Base-by-base conservation (phyloP, 2,329 filamentous ascomycete species). In the Penicillium janthinellum region DNA sequence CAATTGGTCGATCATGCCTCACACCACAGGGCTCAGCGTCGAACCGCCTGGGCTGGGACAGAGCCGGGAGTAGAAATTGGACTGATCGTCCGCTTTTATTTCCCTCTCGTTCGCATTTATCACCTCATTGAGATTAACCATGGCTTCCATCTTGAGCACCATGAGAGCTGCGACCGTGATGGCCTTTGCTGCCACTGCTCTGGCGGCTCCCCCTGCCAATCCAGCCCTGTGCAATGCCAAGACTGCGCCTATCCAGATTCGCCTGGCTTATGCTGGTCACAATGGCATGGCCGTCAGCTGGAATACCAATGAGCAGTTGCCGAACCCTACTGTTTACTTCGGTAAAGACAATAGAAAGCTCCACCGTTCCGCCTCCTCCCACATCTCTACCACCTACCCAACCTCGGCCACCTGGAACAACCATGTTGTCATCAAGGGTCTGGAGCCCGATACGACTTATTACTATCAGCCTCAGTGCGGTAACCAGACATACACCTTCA, bases 261-360 rank as follows among this genome's bases (percentile, higher is more conserved):
- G 61, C 41, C 38, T 67, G 28, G 64, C 64, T 17, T 68, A 68
- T 54, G 59, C 63, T 5, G 64, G 64, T 31, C 39, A 60, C n/a
- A 49, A 25, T 22, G 62, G 62, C 37, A 67, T 67, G 63, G 56
- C 55, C 17, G 61, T 68, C 11, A 65, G 64, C 39, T 77, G 73
- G 75, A 77, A 76, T 57, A 77, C 73, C 4, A 69, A 71, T 47
- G 52, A 66, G n/a, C 60, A 71, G 28, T 51, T 74, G 34, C 28
- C 52, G 5, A 53, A 47, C 11, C 74, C 74, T 5, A 64, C 60
- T n/a, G 74, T 77, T 25, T 54, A 60, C 34, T 76, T 70, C 50
- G 73, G 74, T 8, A 50, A 61, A 28, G 61, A 61, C 15, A 57
- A 54, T 22, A 58, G 69, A 51, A 42, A 57, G 14, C 62, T 76